Evolutionary conservation across 176 grass and related monocot genomes (phyloP).

Genomic region (bread wheat (Triticum aestivum)): DNA sequence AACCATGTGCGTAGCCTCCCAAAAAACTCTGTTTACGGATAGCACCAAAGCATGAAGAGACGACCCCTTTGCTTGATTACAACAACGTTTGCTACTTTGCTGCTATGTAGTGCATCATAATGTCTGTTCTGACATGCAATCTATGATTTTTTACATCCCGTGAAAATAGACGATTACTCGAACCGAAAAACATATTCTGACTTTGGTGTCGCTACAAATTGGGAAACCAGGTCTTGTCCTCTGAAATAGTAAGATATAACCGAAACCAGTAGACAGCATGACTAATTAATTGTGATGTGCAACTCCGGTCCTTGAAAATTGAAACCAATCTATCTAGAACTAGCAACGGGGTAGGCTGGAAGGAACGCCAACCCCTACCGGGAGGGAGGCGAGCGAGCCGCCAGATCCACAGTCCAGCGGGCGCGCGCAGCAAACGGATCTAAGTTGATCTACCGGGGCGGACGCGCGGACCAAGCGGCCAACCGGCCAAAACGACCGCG

Average conservation of each 20-base stretch:
- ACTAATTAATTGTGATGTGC: neutral
- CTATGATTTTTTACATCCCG: no score
- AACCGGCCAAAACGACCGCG: no score
- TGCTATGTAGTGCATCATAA: neutral
- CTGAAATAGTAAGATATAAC: neutral
- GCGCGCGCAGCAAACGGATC: no score
- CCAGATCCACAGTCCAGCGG: no score
- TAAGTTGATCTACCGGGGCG: no score
- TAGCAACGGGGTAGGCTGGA: no score
- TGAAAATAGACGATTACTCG: neutral
- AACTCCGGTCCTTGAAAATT: neutral
- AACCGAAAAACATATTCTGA: neutral
- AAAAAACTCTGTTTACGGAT: no score
- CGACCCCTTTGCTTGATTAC: neutral
- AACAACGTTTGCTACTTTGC: neutral
- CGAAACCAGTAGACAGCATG: neutral
- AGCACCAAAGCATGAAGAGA: no score
- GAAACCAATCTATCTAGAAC: neutral
- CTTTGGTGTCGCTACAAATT: neutral
- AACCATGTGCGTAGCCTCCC: no score
- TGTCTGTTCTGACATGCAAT: neutral
- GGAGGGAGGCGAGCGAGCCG: no score
- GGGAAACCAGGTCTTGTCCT: neutral
- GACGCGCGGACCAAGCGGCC: no score
- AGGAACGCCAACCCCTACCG: no score